These are phyloP conservation scores for Bacidia rubella DNA, from an alignment of 495 filamentous ascomycete genomes.

Conservation along the genomic window DNA sequence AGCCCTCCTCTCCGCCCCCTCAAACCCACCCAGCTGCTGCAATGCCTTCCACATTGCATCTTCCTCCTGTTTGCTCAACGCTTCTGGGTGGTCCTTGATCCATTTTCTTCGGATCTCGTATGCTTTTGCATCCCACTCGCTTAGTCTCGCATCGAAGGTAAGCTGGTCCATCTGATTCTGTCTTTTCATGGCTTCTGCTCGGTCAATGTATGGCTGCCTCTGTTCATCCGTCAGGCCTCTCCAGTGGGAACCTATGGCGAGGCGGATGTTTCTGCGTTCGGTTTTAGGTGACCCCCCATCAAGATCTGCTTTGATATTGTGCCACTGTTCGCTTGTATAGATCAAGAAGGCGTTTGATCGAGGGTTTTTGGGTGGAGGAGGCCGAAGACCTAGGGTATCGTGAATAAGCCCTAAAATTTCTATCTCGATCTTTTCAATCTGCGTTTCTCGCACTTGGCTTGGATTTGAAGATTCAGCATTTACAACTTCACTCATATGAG, in stretches of 20 bases:
- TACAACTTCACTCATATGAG: background rate
- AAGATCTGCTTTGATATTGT: slow-evolving; percentile 55
- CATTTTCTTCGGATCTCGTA: slow-evolving; percentile 17
- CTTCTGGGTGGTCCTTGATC: slow-evolving; percentile 14
- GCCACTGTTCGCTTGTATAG: slow-evolving; percentile 71
- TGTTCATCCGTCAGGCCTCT: slow-evolving; percentile 52
- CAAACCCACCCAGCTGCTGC: slow-evolving; percentile 8
- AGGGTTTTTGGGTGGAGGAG: slow-evolving; percentile 43
- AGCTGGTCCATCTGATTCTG: slow-evolving; percentile 34
- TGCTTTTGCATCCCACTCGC: slow-evolving; percentile 16
- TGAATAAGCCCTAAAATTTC: slow-evolving; percentile 58
- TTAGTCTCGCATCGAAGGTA: slow-evolving; percentile 14
- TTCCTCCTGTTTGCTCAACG: slow-evolving; percentile 16
- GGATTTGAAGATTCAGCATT: slow-evolving; percentile 21
- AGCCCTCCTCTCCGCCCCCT: slow-evolving; percentile 10
- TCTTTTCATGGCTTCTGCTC: slow-evolving; percentile 52
- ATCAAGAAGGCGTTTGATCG: slow-evolving; percentile 36
- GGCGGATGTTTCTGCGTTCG: slow-evolving; percentile 60
- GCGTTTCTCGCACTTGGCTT: slow-evolving; percentile 23
- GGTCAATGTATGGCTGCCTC: slow-evolving; percentile 61
- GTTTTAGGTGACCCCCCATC: slow-evolving; percentile 56
- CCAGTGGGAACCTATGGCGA: slow-evolving; percentile 80
- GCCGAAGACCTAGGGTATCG: slow-evolving; percentile 56
- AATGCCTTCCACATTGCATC: slow-evolving; percentile 17
- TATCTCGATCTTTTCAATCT: slow-evolving; percentile 55